Evolutionary conservation across 495 filamentous ascomycete species (phyloP).

Genomic region (Sporormia fimetaria): DNA sequence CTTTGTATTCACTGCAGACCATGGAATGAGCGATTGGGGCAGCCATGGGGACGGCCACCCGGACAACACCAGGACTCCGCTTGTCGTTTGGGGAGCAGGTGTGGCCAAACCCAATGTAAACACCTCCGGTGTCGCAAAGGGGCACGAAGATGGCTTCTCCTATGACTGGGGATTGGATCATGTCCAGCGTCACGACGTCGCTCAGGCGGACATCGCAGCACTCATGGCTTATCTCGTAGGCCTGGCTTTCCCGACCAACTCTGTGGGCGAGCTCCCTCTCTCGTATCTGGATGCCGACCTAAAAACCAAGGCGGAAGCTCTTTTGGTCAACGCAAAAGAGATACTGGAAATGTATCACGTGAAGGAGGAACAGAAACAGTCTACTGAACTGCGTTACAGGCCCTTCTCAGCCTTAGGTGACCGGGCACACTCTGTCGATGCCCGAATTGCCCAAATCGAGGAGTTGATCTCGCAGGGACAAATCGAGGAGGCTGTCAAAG

Average conservation of each 20-base stretch:
- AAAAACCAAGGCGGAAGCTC: conserved; percentile 71
- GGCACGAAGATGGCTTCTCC: conserved; percentile 89
- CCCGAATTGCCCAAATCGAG: conserved; percentile 56
- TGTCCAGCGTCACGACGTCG: conserved; percentile 77
- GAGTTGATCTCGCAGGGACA: conserved; percentile 52
- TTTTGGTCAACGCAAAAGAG: conserved; percentile 73
- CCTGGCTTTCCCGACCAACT: conserved; percentile 87
- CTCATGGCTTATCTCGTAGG: conserved; percentile 95
- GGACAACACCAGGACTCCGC: conserved; percentile 88
- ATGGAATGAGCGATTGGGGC: conserved; percentile 98
- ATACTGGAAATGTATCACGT: conserved; percentile 95
- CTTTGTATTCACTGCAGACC: conserved; percentile 94
- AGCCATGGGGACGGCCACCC: conserved; percentile 97
- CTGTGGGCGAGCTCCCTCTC: conserved; percentile 85
- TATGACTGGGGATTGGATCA: conserved; percentile 74
- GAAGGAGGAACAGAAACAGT: conserved; percentile 78
- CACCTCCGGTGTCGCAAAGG: conserved; percentile 45
- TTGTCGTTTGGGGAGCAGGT: conserved; percentile 91
- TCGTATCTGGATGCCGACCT: conserved; percentile 61
- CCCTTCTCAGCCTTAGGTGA: conserved; percentile 56
- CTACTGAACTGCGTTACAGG: conserved; percentile 60
- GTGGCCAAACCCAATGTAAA: conserved; percentile 62
- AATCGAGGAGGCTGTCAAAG: conserved; percentile 62
- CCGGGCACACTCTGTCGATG: conserved; percentile 50
- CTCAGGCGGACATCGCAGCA: conserved; percentile 89